Evolutionary conservation across 768 basidiomycete genomes (phyloP).

Genomic region (Pulveroboletus sp.): DNA sequence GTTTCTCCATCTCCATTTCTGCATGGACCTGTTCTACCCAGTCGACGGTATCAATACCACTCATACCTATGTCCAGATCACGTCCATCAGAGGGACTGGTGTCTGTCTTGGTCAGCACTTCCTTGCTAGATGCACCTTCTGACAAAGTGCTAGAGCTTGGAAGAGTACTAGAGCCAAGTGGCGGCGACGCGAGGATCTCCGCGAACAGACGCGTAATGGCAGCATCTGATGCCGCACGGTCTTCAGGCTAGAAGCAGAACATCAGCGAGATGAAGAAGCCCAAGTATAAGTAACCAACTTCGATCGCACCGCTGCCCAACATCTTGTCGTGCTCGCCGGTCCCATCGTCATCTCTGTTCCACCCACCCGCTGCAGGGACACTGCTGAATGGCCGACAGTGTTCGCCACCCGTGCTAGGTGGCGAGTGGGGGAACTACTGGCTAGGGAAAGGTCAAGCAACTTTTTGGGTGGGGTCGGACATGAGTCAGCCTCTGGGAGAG

Average conservation of each 20-base stretch:
- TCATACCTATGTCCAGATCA: slow-evolving; percentile 16
- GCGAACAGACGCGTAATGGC: slow-evolving; percentile 30
- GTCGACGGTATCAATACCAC: slow-evolving; percentile 18
- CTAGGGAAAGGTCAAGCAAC: slow-evolving; percentile 32
- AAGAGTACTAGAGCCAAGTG: slow-evolving; percentile 29
- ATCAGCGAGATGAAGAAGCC: slow-evolving; percentile 22
- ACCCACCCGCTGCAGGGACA: slow-evolving; percentile 95
- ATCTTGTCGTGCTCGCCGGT: slow-evolving; percentile 16
- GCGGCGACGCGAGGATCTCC: slow-evolving; percentile 33
- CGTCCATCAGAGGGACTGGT: slow-evolving; percentile 9
- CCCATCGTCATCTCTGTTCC: slow-evolving; percentile 30
- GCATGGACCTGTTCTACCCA: slow-evolving; percentile 28
- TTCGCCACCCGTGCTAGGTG: slow-evolving; percentile 98
- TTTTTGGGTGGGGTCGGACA: slow-evolving; percentile 20
- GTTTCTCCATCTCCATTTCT: slow-evolving; percentile 57
- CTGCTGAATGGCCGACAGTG: slow-evolving; percentile 49
- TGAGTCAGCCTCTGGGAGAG: slow-evolving; percentile 32
- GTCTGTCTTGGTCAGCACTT: slow-evolving; percentile 21
- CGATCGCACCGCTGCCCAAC: slow-evolving; percentile 26
- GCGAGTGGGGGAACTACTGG: slow-evolving; percentile 68
- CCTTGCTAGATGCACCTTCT: slow-evolving; percentile 26
- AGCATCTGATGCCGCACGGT: slow-evolving; percentile 47
- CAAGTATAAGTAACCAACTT: slow-evolving; percentile 28
- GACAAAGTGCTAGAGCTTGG: slow-evolving; percentile 30
- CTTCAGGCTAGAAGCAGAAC: slow-evolving; percentile 33